Evolutionary conservation across 306 rosid genomes (phyloP).

Genomic region (Cicer cuneatum): DNA sequence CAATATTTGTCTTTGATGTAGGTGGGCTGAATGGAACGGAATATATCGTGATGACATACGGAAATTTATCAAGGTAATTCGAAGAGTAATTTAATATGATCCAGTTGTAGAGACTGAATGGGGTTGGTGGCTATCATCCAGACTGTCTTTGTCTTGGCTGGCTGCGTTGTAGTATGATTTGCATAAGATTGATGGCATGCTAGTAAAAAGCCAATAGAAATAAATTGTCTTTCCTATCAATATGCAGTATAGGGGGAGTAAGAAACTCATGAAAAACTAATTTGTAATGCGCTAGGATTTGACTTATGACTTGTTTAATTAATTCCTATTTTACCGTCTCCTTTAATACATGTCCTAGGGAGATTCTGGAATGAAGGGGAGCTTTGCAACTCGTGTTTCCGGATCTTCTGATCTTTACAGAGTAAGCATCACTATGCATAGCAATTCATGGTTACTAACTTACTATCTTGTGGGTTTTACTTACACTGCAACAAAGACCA

Average conservation of each 20-base stretch:
- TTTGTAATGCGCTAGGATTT: slow-evolving; percentile 32
- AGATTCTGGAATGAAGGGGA: slow-evolving; percentile 81
- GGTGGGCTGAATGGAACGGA: slow-evolving; percentile 99
- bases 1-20: slow-evolving; percentile 49
- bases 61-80: slow-evolving; percentile 84
- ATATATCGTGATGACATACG: slow-evolving; percentile 89
- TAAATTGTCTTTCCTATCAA: slow-evolving; percentile 12
- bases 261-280: slow-evolving; percentile 23
- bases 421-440: slow-evolving; percentile 57
- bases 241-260: slow-evolving; percentile 24
- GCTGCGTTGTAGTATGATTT: slow-evolving; percentile 26
- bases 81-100: slow-evolving; percentile 10
- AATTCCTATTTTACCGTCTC: slow-evolving; percentile 33
- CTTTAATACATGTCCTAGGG: slow-evolving; percentile 62
- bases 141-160: slow-evolving; percentile 26
- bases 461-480: background rate
- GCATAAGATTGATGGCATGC: slow-evolving; percentile 22
- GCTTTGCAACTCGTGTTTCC: slow-evolving; percentile 89
- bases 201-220: slow-evolving; percentile 11
- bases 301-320: slow-evolving; percentile 32
- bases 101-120: background rate
- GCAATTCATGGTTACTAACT: slow-evolving; percentile 19
- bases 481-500: slow-evolving; percentile 30
- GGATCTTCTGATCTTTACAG: slow-evolving; percentile 95
- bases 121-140: too few relatives aligned